Conservation (phyloP, 352 stramenopile genomes). For the Phytophthora litchii region DNA sequence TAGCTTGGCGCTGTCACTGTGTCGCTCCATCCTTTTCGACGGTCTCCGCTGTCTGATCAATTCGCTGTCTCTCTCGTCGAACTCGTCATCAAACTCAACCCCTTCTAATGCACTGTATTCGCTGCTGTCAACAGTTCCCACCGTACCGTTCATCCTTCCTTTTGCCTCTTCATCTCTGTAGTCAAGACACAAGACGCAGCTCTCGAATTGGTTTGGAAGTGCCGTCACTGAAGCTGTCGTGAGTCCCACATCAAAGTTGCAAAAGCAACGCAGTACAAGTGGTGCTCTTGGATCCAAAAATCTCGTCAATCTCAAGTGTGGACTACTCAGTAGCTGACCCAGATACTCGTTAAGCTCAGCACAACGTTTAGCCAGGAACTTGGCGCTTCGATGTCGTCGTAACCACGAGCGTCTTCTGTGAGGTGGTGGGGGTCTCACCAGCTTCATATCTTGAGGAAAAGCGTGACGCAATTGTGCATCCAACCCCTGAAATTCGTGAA, state of each 20-base stretch:
- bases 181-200: constrained; percentile 66
- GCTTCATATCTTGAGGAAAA: constrained; percentile 70
- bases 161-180: constrained; percentile 27
- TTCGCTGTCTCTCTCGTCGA: constrained; percentile 15
- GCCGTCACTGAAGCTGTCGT: constrained; percentile 39
- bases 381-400: constrained; percentile 52
- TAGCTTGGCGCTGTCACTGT: constrained; percentile 26
- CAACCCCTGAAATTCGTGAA: constrained; percentile 77
- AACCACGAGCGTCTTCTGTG: constrained; percentile 71
- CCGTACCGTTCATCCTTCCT: constrained; percentile 7
- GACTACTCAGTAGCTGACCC: constrained; percentile 37
- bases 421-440: constrained; percentile 46
- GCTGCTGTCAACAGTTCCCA: constrained; percentile 27
- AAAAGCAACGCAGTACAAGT: constrained; percentile 79
- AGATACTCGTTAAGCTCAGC: constrained; percentile 77
- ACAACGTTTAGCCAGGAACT: constrained; percentile 66
- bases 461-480: constrained; percentile 70
- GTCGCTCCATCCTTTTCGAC: constrained; percentile 6
- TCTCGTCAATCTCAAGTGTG: constrained; percentile 62
- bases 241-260: constrained; percentile 82
- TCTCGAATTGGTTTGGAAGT: constrained; percentile 47
- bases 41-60: constrained; percentile 21
- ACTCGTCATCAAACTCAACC: constrained; percentile 21
- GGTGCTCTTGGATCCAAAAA: constrained; percentile 77
- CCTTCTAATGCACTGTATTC: constrained; percentile 29